These are phyloP conservation scores for Penicillium italicum DNA, from an alignment of 2,329 filamentous ascomycete genomes.

Conservation along the genomic window DNA sequence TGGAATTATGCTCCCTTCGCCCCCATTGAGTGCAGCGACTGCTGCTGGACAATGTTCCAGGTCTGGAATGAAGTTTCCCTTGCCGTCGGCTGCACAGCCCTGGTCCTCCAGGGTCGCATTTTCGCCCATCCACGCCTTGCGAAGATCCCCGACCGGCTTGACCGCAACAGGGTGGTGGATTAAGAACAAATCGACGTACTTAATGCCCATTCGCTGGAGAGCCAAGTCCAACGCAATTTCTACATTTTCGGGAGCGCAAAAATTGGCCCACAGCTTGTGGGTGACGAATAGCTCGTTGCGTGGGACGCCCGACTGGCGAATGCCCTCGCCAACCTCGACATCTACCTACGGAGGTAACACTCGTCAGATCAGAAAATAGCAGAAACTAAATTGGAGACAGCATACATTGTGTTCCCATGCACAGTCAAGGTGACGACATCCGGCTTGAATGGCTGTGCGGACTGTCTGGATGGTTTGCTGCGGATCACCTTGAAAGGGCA, in stretches of 20 bases:
- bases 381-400: neutral
- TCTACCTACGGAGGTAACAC: neutral
- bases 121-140: neutral
- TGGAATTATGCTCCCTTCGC: constrained; percentile 5
- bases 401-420: neutral
- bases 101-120: neutral
- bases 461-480: neutral
- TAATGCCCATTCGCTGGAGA: constrained; percentile 57
- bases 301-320: constrained; percentile 62
- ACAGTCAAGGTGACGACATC: neutral
- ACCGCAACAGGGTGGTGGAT: constrained; percentile 51
- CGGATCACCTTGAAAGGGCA: neutral
- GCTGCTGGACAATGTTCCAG: neutral
- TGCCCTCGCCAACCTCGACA: constrained; percentile 61
- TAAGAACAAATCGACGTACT: constrained; percentile 69
- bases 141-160: neutral
- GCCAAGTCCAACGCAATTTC: constrained; percentile 59
- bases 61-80: neutral
- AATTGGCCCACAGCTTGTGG: constrained; percentile 78
- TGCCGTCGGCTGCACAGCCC: neutral
- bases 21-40: neutral
- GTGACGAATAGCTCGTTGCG: constrained; percentile 67
- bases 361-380: neutral
- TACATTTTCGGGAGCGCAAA: constrained; percentile 62
- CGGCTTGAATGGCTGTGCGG: neutral